Evolutionary conservation across 140 eudicot genomes (phyloP).

Genomic region (Eryngium alpinum): DNA sequence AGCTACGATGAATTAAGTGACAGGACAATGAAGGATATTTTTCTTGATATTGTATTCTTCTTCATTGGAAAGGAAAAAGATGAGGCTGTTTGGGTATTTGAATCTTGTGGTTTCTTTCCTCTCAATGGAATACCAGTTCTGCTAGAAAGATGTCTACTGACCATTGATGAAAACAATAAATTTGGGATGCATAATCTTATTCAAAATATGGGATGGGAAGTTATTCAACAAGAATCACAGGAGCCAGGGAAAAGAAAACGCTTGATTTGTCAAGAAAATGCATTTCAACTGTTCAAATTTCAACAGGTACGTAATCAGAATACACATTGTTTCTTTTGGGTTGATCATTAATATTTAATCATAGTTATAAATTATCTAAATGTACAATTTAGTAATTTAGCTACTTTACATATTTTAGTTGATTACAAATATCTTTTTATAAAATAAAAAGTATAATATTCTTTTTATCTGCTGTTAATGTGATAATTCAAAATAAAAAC

Average conservation of each 20-base stretch:
- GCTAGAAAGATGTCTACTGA: background rate
- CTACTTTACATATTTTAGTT: too few species aligned
- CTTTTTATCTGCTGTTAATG: too few species aligned
- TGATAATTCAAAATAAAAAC: too few species aligned
- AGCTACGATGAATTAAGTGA: constrained; percentile 17
- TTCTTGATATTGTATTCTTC: constrained; percentile 23
- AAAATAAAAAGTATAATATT: too few species aligned
- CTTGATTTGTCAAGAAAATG: background rate
- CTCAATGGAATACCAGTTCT: background rate
- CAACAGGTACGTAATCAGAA: background rate
- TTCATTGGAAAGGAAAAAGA: background rate
- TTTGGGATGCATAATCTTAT: constrained; percentile 2
- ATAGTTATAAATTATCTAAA: too few species aligned
- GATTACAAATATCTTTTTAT: too few species aligned
- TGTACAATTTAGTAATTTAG: background rate
- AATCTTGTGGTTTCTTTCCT: background rate
- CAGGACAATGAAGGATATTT: constrained; percentile 19
- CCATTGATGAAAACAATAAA: background rate
- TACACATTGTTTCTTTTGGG: too few species aligned
- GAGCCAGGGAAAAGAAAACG: background rate
- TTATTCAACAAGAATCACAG: background rate
- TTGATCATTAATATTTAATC: too few species aligned
- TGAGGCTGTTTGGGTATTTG: background rate
- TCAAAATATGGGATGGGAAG: background rate
- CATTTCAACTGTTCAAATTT: background rate